Evolutionary conservation across 169 alveolate genomes (phyloP).

Genomic region (Cryptosporidium sp.): DNA sequence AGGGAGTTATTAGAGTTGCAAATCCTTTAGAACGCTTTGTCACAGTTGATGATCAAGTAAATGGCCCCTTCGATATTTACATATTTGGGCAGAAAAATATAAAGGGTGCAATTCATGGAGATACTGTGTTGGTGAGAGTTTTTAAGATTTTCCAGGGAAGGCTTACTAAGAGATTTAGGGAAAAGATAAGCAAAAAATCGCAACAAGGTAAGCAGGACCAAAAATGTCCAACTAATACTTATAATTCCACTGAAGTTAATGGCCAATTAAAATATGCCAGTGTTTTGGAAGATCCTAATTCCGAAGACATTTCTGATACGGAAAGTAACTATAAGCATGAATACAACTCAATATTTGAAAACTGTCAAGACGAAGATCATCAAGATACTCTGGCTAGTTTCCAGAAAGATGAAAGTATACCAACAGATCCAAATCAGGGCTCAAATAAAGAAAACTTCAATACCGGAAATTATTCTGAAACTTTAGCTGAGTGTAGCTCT

Average conservation of each 20-base stretch:
- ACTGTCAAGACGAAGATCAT: too few species aligned
- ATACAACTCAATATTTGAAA: too few species aligned
- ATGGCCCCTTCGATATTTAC: conserved; percentile 14
- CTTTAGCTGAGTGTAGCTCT: neutral
- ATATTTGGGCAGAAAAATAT: neutral
- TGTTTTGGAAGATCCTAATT: neutral
- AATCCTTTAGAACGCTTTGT: conserved; percentile 18
- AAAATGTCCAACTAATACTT: too few species aligned
- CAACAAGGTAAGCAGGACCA: too few species aligned
- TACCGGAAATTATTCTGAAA: neutral
- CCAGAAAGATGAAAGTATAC: neutral
- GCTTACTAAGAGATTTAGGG: neutral
- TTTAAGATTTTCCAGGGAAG: neutral
- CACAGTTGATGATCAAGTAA: neutral
- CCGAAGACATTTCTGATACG: neutral
- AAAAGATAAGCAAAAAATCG: neutral
- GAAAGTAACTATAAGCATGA: too few species aligned
- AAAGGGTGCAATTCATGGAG: conserved; percentile 10
- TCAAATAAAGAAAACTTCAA: too few species aligned
- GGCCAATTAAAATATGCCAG: neutral
- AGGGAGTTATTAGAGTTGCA: conserved; percentile 15
- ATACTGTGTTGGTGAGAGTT: conserved; percentile 2
- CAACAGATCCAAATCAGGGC: neutral
- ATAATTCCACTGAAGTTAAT: neutral
- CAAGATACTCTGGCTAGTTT: neutral